Conservation (phyloP, 2,329 filamentous ascomycete genomes). For the Colletotrichum eremochloae region DNA sequence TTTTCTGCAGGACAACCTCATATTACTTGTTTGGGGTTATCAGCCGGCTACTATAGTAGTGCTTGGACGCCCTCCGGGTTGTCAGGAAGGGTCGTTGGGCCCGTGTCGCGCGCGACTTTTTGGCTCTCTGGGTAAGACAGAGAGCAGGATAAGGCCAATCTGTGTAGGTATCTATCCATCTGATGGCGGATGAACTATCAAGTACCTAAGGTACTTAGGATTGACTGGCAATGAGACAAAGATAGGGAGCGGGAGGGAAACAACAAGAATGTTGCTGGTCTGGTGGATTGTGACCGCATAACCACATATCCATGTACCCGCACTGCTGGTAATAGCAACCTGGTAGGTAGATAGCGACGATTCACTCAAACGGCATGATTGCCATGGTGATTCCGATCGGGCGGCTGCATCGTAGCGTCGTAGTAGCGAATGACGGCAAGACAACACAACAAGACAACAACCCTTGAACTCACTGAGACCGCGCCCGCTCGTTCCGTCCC, state of each 20-base stretch:
- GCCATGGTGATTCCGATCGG: conserved; percentile 23
- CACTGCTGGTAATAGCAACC: conserved; percentile 10
- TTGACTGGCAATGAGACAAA: neutral
- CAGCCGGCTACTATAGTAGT: neutral
- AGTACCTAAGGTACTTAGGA: no score
- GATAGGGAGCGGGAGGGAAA: conserved; percentile 6
- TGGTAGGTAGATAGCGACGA: neutral
- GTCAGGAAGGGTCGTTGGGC: neutral
- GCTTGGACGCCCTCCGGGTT: neutral
- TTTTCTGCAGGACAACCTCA: conserved; percentile 29
- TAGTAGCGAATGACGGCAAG: conserved; percentile 36
- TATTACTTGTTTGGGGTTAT: conserved; percentile 18
- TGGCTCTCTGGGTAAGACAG: neutral
- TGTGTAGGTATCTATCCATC: neutral
- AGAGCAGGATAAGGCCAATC: conserved; percentile 4
- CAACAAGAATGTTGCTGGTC: conserved; percentile 1
- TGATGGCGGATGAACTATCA: neutral
- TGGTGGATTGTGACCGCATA: neutral
- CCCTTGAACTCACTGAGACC: neutral
- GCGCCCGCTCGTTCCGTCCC: neutral
- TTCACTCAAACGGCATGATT: conserved; percentile 25
- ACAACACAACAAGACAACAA: conserved; percentile 38
- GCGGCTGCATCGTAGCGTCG: conserved; percentile 26
- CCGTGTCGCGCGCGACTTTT: neutral
- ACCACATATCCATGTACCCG: conserved; percentile 18